These are phyloP conservation scores for Suillus cothurnatus DNA, from an alignment of 768 basidiomycete species.

Conservation along the genomic window DNA sequence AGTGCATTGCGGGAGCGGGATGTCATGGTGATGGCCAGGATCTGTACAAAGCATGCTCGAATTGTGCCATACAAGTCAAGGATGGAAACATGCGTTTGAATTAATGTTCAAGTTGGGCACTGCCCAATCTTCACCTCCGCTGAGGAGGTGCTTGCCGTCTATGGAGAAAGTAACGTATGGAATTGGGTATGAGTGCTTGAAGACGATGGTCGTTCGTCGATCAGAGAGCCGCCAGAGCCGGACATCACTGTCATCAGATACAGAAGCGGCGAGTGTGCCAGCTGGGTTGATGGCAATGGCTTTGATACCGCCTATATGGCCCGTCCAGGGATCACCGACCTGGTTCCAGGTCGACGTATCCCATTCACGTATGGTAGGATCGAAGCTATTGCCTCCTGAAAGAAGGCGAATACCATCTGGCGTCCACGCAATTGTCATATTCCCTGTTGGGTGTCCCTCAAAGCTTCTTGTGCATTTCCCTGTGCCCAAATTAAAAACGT, in stretches of 20 bases:
- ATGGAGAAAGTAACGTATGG: not conserved
- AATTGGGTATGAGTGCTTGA: not conserved
- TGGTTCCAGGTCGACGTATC: not conserved
- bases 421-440: not conserved
- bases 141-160: not conserved
- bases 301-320: not conserved
- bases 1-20: not conserved
- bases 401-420: not conserved
- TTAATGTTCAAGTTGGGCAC: not conserved
- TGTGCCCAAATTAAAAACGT: not conserved
- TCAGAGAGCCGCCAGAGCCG: not conserved
- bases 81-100: not conserved
- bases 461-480: not conserved
- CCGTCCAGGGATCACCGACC: constrained; percentile 1
- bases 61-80: not conserved
- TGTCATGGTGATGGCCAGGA: not conserved
- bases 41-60: not conserved
- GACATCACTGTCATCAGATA: not conserved
- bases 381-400: not conserved
- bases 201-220: not conserved
- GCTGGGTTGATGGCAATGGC: not conserved
- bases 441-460: not conserved
- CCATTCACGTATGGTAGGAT: not conserved
- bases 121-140: not conserved
- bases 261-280: not conserved